Base-by-base conservation (phyloP, 2,329 filamentous ascomycete genomes). In the Dothideomycetes sp. region DNA sequence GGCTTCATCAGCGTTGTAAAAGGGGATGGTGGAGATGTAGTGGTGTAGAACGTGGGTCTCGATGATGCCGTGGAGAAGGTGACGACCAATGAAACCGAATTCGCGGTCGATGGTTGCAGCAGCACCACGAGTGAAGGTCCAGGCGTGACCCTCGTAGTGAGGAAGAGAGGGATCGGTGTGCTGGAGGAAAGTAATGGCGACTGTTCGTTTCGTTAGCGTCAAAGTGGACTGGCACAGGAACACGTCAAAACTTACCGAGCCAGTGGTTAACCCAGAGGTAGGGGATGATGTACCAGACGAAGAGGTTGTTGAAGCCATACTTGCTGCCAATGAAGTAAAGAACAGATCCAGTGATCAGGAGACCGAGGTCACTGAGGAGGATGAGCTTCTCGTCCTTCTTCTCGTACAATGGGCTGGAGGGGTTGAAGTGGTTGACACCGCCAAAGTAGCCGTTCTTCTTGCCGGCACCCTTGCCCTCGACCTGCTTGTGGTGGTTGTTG, bases 261-360 rank as follows among this genome's bases (percentile, higher is more conserved):
- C 89, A 96, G 77, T 95, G 87, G 76, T 96, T 94, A 41, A 95
- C 88, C 89, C 89, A 95, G 45, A 95, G 72, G 63, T 96, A 98
- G 29, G 91, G 91, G 43, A 93, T 58, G 56, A 88, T 79, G 68
- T 98, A 98, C 89, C 91, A 96, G 47, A 98, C 82, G 44, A 84
- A 67, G 60, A 96, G 70, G 70, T 95, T 96, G 58, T 70, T 61
- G 71, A 79, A 89, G 56, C 91, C 91, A 52, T 81, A 95, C 41
- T 65, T 83, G 62, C 78, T 78, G 53, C 79, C 79, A 49, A 95
- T 69, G 53, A 72, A 72, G 63, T 74, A 73, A 45, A 94, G 73
- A 37, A 64, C 69, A 45, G 71, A 66, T 41, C 67, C 65, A 41
- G 72, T 75, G 54, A 91, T 68, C 46, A 68, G 56, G 30, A 72